These are phyloP conservation scores for Heritiera littoralis DNA, from an alignment of 345 rosid species.

Conservation along the genomic window DNA sequence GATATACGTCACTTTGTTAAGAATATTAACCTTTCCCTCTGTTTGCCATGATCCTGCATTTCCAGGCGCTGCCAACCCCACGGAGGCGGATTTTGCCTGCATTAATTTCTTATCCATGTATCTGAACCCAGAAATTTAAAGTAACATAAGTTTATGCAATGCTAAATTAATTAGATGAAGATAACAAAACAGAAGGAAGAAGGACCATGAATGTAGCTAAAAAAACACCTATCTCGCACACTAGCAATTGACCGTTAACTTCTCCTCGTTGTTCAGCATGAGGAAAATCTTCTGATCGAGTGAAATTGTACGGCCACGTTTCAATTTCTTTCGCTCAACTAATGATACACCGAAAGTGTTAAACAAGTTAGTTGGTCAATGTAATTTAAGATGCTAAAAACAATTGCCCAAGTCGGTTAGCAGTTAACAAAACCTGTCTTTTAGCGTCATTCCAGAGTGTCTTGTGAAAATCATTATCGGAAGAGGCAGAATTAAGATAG, in stretches of 20 bases:
- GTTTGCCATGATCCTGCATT: slow-evolving; percentile 81
- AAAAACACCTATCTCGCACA: slow-evolving; percentile 59
- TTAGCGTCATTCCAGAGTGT: slow-evolving; percentile 83
- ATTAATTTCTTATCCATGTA: slow-evolving; percentile 24
- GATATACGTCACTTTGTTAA: neutral
- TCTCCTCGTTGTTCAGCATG: slow-evolving; percentile 51
- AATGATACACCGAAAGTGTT: neutral
- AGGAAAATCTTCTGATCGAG: slow-evolving; percentile 54
- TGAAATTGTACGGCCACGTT: slow-evolving; percentile 75
- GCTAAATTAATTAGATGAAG: neutral
- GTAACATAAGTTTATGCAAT: too few species aligned
- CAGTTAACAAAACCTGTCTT: slow-evolving; percentile 46
- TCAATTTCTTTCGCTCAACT: slow-evolving; percentile 58
- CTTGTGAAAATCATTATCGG: neutral
- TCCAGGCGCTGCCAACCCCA: slow-evolving; percentile 79
- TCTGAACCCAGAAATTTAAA: slow-evolving; percentile 28
- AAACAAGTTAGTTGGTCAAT: neutral
- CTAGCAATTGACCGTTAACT: slow-evolving; percentile 57
- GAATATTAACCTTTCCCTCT: slow-evolving; percentile 57
- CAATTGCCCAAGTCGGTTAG: neutral
- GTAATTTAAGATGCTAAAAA: neutral
- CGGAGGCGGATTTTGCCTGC: slow-evolving; percentile 52
- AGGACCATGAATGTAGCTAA: neutral
- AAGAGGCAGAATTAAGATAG: slow-evolving; percentile 63
- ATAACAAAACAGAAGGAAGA: neutral